Evolutionary conservation across 2,329 filamentous ascomycete genomes (phyloP), one percentile per base, ranked within the genome.

Genomic region (Gnomoniopsis sp.): DNA sequence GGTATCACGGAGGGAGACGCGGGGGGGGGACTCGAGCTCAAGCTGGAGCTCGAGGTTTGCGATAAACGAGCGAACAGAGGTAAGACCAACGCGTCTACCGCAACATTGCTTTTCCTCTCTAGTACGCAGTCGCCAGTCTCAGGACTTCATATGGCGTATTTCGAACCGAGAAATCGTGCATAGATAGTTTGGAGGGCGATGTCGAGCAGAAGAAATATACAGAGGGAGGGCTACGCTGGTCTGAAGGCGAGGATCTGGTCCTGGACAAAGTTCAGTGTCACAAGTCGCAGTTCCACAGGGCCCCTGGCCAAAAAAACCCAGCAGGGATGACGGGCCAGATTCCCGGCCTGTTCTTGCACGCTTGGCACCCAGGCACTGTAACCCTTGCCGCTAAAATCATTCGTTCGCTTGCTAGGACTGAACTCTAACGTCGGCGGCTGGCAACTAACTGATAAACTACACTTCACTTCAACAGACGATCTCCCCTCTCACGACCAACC

Each of bases 41-140:
- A 38, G 59, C 51, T 38, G 47, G 38, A 52, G 59, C 59, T 41
- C 34, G 34, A 15, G 34, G 15, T 52, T 19, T 19, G 51, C 49
- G 51, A 49, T 61, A 30, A 60, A 62, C 55, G 62, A 63, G 62
- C 56, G 60, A n/a, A 64, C 62, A 55, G 34, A 55, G 46, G 53
- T 55, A 56, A 43, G 34, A 50, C 14, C 34, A 44, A 30, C 51
- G 57, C 47, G 55, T 57, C 50, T 57, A 54, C 56, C 53, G 55
- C 52, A 61, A 49, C 63, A 64, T 64, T 61, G 61, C 61, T 44
- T 50, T 21, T 49, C 4, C 19, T 14, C n/a, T n/a, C 17, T n/a
- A n/a, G n/a, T n/a, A n/a, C n/a, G n/a, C n/a, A n/a, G 30, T 17
- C 38, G 21, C 53, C 33, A 41, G 38, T 43, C 36, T 51, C 34